phyloP scores from a whole-genome alignment of 805 yeast species.

The Candida sanyiensis region DNA sequence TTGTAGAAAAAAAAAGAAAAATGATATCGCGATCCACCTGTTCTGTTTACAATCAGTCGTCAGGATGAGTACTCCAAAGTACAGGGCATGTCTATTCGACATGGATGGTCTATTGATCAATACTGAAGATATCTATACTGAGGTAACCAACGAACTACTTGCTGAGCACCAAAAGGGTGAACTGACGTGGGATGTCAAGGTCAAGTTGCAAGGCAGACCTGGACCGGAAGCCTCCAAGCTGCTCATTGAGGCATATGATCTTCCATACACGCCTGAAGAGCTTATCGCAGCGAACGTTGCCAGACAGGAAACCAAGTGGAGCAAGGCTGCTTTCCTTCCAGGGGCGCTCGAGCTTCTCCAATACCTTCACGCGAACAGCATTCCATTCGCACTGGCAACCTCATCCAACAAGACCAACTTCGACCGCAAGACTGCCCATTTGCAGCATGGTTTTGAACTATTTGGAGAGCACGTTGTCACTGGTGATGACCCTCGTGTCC shows the following conservation, averaged over 20 bases:
- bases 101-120: conserved; percentile 95
- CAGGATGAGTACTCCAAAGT: neutral
- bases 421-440: conserved; percentile 66
- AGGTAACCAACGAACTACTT: conserved; percentile 61
- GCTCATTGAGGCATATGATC: conserved; percentile 60
- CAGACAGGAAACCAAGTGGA: conserved; percentile 55
- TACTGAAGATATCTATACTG: conserved; percentile 89
- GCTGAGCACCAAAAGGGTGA: conserved; percentile 70
- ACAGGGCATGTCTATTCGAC: conserved; percentile 72
- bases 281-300: conserved; percentile 45
- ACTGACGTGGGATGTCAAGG: conserved; percentile 85
- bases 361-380: conserved; percentile 40
- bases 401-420: conserved; percentile 64
- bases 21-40: neutral
- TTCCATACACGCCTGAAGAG: conserved; percentile 66
- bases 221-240: conserved; percentile 62
- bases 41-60: neutral
- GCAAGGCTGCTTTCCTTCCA: conserved; percentile 59
- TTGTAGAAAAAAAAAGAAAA: no score
- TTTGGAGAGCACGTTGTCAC: conserved; percentile 69
- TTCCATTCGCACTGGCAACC: conserved; percentile 90
- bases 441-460: conserved; percentile 52
- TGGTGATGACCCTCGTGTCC: conserved; percentile 84
- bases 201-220: conserved; percentile 86
- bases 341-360: conserved; percentile 74